These are phyloP conservation scores for Aspergillus glaucus DNA, from an alignment of 2,329 filamentous ascomycete species.

Conservation along the genomic window DNA sequence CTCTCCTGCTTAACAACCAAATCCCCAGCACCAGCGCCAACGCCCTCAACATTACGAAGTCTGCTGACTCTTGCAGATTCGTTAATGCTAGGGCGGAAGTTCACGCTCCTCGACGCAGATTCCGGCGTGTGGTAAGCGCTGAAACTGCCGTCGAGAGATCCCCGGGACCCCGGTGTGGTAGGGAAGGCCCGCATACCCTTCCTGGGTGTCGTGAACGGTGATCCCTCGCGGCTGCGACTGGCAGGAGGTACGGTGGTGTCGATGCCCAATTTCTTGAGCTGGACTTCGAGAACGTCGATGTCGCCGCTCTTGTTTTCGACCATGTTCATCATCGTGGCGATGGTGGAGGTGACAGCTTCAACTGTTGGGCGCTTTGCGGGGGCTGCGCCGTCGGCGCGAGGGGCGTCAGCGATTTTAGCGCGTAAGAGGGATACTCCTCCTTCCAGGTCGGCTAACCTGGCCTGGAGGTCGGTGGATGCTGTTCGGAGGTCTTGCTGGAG, in stretches of 20 bases:
- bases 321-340: conserved; percentile 86
- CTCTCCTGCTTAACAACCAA: conserved; percentile 23
- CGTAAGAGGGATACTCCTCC: conserved; percentile 72
- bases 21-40: conserved; percentile 9
- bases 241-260: conserved; percentile 18
- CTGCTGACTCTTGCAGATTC: conserved; percentile 27
- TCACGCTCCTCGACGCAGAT: conserved; percentile 26
- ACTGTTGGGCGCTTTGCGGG: conserved; percentile 64
- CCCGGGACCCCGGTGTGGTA: conserved; percentile 32
- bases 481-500: conserved; percentile 79
- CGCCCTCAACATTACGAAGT: conserved; percentile 25
- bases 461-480: conserved; percentile 67
- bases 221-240: conserved; percentile 32
- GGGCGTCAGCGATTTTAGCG: conserved; percentile 62
- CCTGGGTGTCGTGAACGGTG: conserved; percentile 32
- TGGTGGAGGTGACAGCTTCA: conserved; percentile 85
- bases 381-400: conserved; percentile 46
- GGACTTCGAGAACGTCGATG: conserved; percentile 80
- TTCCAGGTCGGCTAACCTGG: conserved; percentile 70
- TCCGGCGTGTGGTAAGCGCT: conserved; percentile 38
- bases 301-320: conserved; percentile 86
- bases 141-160: conserved; percentile 25
- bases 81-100: conserved; percentile 31
- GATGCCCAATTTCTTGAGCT: conserved; percentile 68
- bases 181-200: conserved; percentile 29